Conservation (phyloP, 2,329 filamentous ascomycete species). For the Aspergillus melleus region DNA sequence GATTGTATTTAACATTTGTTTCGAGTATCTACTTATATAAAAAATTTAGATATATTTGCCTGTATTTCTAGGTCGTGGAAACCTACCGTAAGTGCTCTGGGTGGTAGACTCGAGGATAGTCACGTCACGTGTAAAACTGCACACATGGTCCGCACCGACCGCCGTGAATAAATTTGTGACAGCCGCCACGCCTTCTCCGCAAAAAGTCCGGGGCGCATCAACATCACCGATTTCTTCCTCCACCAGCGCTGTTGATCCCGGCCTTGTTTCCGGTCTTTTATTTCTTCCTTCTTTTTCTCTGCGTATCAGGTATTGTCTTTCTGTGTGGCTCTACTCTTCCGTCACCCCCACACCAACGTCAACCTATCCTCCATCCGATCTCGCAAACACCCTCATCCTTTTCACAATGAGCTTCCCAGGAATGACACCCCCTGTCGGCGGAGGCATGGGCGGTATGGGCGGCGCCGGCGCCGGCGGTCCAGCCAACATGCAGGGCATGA, state of each 20-base stretch:
- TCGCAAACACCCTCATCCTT: not conserved
- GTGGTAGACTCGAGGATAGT: not conserved
- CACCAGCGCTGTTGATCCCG: too few species aligned
- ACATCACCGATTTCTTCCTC: not conserved
- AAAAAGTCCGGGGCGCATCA: slow-evolving; percentile 24
- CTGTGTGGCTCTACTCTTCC: not conserved
- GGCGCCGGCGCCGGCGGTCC: slow-evolving; percentile 19
- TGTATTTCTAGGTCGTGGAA: too few species aligned
- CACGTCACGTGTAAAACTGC: slow-evolving; percentile 26
- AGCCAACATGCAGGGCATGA: slow-evolving; percentile 39
- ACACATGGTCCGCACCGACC: slow-evolving; percentile 7
- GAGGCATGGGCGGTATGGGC: slow-evolving; percentile 26
- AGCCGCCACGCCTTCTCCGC: slow-evolving; percentile 29
- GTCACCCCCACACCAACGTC: too few species aligned
- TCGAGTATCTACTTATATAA: too few species aligned
- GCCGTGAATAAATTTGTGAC: slow-evolving; percentile 37
- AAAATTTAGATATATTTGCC: too few species aligned
- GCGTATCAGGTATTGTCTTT: not conserved
- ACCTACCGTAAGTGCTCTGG: too few species aligned
- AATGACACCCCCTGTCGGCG: slow-evolving; percentile 26
- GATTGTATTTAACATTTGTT: not conserved
- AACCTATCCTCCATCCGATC: too few species aligned
- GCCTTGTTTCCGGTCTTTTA: not conserved
- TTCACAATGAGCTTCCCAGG: slow-evolving; percentile 38
- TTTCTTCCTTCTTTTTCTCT: not conserved